These are phyloP conservation scores for Theobroma cacao DNA, from an alignment of 345 rosid species.

Conservation along the genomic window DNA sequence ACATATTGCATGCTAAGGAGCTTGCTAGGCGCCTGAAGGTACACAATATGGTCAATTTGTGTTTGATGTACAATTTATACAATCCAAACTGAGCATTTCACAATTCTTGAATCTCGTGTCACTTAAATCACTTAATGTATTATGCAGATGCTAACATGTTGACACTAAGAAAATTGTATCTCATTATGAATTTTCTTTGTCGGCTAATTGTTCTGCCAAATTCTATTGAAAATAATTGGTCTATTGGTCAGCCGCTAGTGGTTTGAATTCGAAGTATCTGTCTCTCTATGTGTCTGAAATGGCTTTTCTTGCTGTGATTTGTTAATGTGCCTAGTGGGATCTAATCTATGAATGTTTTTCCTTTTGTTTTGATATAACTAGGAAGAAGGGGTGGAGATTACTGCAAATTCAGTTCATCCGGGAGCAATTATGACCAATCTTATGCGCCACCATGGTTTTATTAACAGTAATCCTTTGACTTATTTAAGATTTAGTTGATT, in stretches of 20 bases:
- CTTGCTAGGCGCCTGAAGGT: slow-evolving; percentile 52
- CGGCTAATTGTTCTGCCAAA: not conserved
- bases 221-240: not conserved
- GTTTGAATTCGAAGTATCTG: not conserved
- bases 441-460: slow-evolving; percentile 43
- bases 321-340: not conserved
- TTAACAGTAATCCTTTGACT: slow-evolving; percentile 32
- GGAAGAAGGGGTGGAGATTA: slow-evolving; percentile 60
- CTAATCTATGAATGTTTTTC: not conserved
- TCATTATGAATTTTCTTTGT: not conserved
- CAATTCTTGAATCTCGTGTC: not conserved
- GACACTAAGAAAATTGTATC: not conserved
- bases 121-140: not conserved
- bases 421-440: slow-evolving; percentile 66
- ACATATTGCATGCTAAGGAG: slow-evolving; percentile 62
- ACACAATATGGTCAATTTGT: not conserved
- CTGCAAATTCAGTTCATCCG: slow-evolving; percentile 78
- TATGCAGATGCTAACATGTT: not conserved
- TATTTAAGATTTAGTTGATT: not conserved
- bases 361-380: slow-evolving; percentile 24
- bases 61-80: not conserved
- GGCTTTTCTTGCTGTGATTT: not conserved
- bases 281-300: not conserved
- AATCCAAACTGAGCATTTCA: not conserved
- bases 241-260: not conserved